These are phyloP conservation scores for Podospora tetraspora DNA, from an alignment of 495 filamentous ascomycete genomes.

Conservation along the genomic window DNA sequence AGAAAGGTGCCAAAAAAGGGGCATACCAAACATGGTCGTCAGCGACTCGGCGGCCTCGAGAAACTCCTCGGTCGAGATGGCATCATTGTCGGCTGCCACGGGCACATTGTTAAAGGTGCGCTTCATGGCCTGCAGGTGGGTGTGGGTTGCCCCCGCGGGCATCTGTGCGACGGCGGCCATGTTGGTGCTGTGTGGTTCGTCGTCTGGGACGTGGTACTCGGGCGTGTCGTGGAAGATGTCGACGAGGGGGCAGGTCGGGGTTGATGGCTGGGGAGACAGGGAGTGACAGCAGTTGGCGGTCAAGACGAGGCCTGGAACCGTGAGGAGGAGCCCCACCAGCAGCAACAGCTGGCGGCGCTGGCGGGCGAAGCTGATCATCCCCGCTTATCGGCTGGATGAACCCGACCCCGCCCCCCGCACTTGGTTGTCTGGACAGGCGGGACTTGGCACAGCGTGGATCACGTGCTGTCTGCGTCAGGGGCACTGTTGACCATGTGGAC, in stretches of 20 bases:
- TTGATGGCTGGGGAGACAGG: neutral
- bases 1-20: neutral
- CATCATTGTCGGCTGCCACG: constrained; percentile 67
- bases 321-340: constrained; percentile 6
- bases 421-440: neutral
- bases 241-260: neutral
- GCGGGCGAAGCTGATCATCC: neutral
- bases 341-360: neutral
- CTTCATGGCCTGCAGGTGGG: constrained; percentile 64
- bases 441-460: neutral
- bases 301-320: constrained; percentile 6
- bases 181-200: constrained; percentile 14
- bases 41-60: constrained; percentile 84
- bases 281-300: constrained; percentile 7
- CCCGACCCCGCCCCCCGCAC: constrained; percentile 13
- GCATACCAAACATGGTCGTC: constrained; percentile 76
- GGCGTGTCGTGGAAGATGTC: neutral
- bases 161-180: constrained; percentile 36
- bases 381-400: neutral
- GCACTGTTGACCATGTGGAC: neutral
- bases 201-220: neutral
- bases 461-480: neutral
- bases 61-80: constrained; percentile 79
- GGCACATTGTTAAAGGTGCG: constrained; percentile 77
- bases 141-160: constrained; percentile 69